Evolutionary conservation across 495 filamentous ascomycete species (phyloP), one percentile per base, ranked within the genome.

Genomic region (Talaromyces nanjingensis): DNA sequence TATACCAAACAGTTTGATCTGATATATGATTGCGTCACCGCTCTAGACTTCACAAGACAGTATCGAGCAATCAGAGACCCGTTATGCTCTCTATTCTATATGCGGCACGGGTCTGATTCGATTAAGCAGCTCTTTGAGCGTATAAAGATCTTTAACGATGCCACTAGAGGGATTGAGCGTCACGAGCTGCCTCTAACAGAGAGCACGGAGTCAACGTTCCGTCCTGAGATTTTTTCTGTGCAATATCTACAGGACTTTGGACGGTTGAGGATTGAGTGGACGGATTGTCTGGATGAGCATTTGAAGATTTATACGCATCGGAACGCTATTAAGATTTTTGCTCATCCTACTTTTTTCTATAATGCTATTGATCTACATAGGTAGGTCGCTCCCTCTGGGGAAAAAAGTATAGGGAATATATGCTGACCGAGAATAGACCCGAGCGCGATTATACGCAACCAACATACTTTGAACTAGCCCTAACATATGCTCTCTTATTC

Each of bases 261-360:
- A 31, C 11, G 25, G 3, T 29, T 62, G 14, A 49, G 52, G n/a
- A 53, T 62, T 16, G 60, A 62, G 39, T 62, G 60, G 60, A 62
- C 60, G 3, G 60, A 62, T 34, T 34, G 60, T 33, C 27, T 62
- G 27, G 42, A 53, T 31, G 60, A 62, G 27, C 60, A 62, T 53
- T 39, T 62, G 16, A 62, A 62, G 25, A 62, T 62, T n/a, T 62
- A 62, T 14, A 16, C 60, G 24, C 9, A 20, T 33, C 37, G 60
- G 60, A 62, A 62, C 11, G 20, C 42, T 53, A 53, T 62, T 27
- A 49, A n/a, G 27, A 31, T 53, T n/a, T 62, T 62, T 53, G 60
- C 60, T 53, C 60, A 62, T 62, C 60, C 60, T 14, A 62, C 60
- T 6, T 62, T 62, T 62, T 54, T 62, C 59, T 62, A 54, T 34